A percentile compares a stretch with the other conserved stretches of the same genome.
phyloP scores from a whole-genome alignment of 2,329 filamentous ascomycete species.

The Penicillium aurantiogriseum region DNA sequence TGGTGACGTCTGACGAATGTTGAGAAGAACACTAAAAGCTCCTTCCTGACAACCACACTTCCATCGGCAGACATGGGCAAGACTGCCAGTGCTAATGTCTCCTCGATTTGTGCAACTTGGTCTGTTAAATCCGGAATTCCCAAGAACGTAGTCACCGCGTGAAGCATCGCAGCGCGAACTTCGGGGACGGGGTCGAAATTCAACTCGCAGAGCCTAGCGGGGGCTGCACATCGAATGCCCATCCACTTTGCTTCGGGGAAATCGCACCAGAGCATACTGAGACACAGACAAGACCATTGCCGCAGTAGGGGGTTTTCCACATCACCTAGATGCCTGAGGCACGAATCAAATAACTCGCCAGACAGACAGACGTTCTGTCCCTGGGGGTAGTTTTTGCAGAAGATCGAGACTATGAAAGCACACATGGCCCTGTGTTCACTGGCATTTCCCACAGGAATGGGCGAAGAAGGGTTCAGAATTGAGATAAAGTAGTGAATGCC shows the following conservation, averaged over 20 bases:
- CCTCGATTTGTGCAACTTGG: conserved; percentile 86
- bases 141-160: conserved; percentile 89
- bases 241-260: conserved; percentile 92
- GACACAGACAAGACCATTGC: conserved; percentile 93
- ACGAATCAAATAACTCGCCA: conserved; percentile 85
- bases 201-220: conserved; percentile 74
- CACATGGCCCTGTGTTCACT: conserved; percentile 99
- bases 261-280: conserved; percentile 92
- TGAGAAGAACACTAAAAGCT: conserved; percentile 90
- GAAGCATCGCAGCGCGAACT: conserved; percentile 87
- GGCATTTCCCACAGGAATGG: conserved; percentile 79
- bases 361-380: conserved; percentile 90
- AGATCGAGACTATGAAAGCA: conserved; percentile 94
- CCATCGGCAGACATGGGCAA: conserved; percentile 92
- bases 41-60: conserved; percentile 89
- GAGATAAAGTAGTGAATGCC: conserved; percentile 96
- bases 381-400: conserved; percentile 91
- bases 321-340: conserved; percentile 78
- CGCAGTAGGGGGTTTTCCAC: conserved; percentile 82
- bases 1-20: conserved; percentile 87
- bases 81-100: conserved; percentile 83
- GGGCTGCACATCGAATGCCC: conserved; percentile 85
- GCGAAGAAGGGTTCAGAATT: conserved; percentile 80
- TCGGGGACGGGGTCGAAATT: conserved; percentile 85
- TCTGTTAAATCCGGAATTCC: conserved; percentile 91